Percentiles rank a stretch among this genome's conserved stretches.
phyloP scores from a whole-genome alignment of 257 asterid genomes.

The Leonotis leonurus region DNA sequence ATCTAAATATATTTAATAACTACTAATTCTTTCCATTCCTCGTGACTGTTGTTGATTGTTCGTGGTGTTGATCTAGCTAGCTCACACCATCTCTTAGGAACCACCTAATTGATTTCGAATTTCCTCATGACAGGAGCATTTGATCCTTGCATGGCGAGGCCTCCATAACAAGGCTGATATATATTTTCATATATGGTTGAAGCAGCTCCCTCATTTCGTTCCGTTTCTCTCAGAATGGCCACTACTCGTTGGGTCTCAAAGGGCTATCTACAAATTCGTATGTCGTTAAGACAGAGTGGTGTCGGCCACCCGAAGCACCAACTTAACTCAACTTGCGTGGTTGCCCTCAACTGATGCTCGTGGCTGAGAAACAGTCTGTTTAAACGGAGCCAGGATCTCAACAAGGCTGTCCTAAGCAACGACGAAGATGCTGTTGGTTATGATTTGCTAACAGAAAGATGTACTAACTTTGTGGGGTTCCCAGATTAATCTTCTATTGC shows the following conservation, averaged over 20 bases:
- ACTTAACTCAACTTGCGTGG: conserved; percentile 19
- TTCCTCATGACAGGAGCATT: conserved; percentile 36
- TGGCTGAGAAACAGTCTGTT: conserved; percentile 34
- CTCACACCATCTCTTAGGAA: too few relatives aligned
- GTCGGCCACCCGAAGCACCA: neutral
- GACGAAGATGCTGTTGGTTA: conserved; percentile 45
- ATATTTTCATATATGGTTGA: neutral
- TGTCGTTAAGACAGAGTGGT: conserved; percentile 15
- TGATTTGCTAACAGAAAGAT: conserved; percentile 40
- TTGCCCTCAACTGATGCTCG: conserved; percentile 16
- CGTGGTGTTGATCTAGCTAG: neutral
- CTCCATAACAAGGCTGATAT: conserved; percentile 23
- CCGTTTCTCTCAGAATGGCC: conserved; percentile 12
- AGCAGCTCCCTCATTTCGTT: neutral
- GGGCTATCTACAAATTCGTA: conserved; percentile 7
- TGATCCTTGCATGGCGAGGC: conserved; percentile 26
- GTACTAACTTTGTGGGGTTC: conserved; percentile 29
- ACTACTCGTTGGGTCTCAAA: conserved; percentile 9
- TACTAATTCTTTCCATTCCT: neutral
- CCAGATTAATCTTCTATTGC: conserved; percentile 18
- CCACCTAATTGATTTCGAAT: conserved; percentile 12
- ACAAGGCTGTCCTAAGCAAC: conserved; percentile 41
- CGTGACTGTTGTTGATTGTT: too few relatives aligned
- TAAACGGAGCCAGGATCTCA: conserved; percentile 34
- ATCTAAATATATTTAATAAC: neutral